These are phyloP conservation scores for Fusarium sp. DNA, from an alignment of 2,329 filamentous ascomycete genomes.

Conservation along the genomic window DNA sequence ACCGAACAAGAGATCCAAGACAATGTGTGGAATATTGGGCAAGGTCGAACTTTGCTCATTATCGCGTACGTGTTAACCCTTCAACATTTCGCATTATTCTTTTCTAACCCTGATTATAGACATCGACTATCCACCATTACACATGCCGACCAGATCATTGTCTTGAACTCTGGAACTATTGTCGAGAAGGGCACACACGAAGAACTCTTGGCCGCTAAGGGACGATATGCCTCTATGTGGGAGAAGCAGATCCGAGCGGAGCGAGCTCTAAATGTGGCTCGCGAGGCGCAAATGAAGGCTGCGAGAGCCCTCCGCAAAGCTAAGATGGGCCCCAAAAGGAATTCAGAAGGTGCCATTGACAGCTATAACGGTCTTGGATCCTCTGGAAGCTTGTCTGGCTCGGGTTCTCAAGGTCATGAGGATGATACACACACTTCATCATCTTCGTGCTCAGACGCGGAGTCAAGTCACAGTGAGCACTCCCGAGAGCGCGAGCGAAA, in stretches of 20 bases:
- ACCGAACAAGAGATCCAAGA: constrained; percentile 95
- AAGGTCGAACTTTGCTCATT: constrained; percentile 91
- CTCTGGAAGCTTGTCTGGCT: constrained; percentile 57
- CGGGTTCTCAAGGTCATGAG: constrained; percentile 52
- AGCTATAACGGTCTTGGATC: constrained; percentile 62
- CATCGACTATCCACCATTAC: constrained; percentile 89
- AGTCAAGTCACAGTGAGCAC: constrained; percentile 53
- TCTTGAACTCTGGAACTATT: constrained; percentile 81
- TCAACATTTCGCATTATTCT: not conserved
- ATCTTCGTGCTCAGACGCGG: constrained; percentile 56
- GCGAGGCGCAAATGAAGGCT: constrained; percentile 55
- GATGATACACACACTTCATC: constrained; percentile 54
- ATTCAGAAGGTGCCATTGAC: constrained; percentile 59
- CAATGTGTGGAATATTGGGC: constrained; percentile 83
- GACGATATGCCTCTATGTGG: constrained; percentile 89
- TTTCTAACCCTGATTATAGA: constrained; percentile 54
- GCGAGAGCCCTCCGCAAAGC: constrained; percentile 61
- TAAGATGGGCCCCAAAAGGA: constrained; percentile 60
- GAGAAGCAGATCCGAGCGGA: constrained; percentile 87
- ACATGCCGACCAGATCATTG: constrained; percentile 86
- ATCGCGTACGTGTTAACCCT: constrained; percentile 79
- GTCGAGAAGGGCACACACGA: constrained; percentile 84
- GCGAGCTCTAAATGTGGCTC: constrained; percentile 63
- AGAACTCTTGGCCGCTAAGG: constrained; percentile 76
- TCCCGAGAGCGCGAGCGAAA: constrained; percentile 44